phyloP scores from a whole-genome alignment of 192 early-diverging fungal genomes.

The Podila verticillata region DNA sequence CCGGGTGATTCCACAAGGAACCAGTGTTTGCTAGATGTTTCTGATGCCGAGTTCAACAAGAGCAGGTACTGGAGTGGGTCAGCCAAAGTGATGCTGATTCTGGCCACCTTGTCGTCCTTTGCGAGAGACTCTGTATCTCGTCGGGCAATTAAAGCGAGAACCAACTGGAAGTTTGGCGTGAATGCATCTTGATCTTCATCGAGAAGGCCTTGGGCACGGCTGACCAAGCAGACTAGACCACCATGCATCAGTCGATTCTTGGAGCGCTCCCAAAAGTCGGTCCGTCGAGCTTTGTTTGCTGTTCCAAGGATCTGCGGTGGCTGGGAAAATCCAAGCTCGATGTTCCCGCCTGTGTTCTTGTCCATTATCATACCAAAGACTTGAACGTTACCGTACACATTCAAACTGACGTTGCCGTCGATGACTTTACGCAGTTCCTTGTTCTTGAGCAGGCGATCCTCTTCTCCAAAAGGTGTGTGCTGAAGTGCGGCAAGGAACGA shows the following conservation, averaged over 20 bases:
- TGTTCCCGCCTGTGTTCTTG: constrained; percentile 23
- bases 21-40: neutral
- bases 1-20: constrained; percentile 53
- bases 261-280: constrained; percentile 57
- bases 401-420: constrained; percentile 40
- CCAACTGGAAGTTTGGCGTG: constrained; percentile 21
- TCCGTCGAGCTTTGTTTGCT: constrained; percentile 15
- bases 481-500: constrained; percentile 47
- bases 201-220: constrained; percentile 9
- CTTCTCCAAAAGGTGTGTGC: constrained; percentile 9
- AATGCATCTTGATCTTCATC: neutral
- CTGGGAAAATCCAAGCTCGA: constrained; percentile 37
- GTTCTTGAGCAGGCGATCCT: constrained; percentile 7
- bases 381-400: constrained; percentile 49
- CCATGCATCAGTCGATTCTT: constrained; percentile 55
- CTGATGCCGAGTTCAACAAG: constrained; percentile 8
- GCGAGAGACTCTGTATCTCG: no score
- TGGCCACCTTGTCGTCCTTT: neutral
- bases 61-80: constrained; percentile 35
- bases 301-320: constrained; percentile 9
- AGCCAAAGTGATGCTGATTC: constrained; percentile 43
- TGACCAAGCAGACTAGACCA: constrained; percentile 54
- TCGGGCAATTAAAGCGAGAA: constrained; percentile 44
- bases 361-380: constrained; percentile 37
- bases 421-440: constrained; percentile 34